Evolutionary conservation across 495 filamentous ascomycete species (phyloP), one percentile per base, ranked within the genome.

Genomic region (Opeltia flavorubescens): DNA sequence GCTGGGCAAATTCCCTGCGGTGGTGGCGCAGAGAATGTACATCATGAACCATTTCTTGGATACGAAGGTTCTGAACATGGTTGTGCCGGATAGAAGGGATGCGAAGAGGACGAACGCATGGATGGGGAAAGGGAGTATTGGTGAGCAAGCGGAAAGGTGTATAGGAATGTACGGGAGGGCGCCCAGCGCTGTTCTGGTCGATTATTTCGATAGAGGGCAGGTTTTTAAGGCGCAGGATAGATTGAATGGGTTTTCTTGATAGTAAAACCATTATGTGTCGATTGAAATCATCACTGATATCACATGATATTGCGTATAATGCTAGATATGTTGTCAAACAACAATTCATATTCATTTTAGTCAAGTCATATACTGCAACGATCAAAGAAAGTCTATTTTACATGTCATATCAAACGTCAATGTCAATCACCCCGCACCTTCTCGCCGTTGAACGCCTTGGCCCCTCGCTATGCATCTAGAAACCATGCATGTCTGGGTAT

Each of bases 121-220:
- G 11, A 63, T 55, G 0, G 68, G 67, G 0, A 59, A 54, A 1
- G 76, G 77, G 0, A 73, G 77, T 50, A 65, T 84, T 25, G 77
- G 78, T 0, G 59, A 65, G 18, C 75, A 83, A 42, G 67, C 67
- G 3, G 53, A 62, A 30, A 52, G 56, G 18, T 84, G 81, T 48
- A 50, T 60, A 25, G 57, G 48, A 1, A 29, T 75, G 52, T 80
- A 77, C 70, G 66, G 64, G 3, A 50, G 52, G 33, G 66, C 62
- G 47, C 78, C 79, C 5, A 71, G 69, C 40, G 78, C 78, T 33
- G 62, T 83, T 24, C 60, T 86, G 21, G 68, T 80, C 15, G 80
- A 86, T 58, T 84, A 83, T 61, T 78, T 70, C 41, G 74, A 79
- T 53, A 57, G 74, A 44, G 81, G 78, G 0, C 64, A 69, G 13